Base-by-base conservation (phyloP, 371 early-diverging fungal genomes). In the Apophysomyces sp. region DNA sequence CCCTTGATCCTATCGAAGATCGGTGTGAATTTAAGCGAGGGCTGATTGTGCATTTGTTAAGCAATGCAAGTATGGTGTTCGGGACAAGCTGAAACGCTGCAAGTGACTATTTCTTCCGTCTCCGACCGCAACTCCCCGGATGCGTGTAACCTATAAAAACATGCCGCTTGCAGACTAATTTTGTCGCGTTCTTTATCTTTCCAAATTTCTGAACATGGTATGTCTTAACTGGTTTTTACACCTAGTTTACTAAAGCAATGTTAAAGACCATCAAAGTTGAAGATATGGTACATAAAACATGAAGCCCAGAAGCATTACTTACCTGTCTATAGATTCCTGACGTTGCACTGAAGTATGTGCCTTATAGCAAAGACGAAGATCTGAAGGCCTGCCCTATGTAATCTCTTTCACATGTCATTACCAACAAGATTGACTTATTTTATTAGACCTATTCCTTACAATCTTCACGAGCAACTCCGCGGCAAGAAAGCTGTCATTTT, bases 401-500 rank as follows among this genome's bases (percentile, higher is more conserved):
- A 65, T 55, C 39, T 31, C 21, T 40, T 13, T 7, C 5, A 28
- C 18, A n/a, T n/a, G n/a, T 31, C 29, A n/a, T 57, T 30, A n/a
- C 8, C 15, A 15, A 8, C 13, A 9, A 18, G 27, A 2, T 52
- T 18, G 54, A 26, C 7, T 26, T n/a, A 32, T 37, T 40, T 32
- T 18, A 6, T 21, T 65, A 69, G 64, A n/a, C 81, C 81, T 31
- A 37, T 64, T 63, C 51, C 63, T 29, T 62, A 80, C 62, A 77
- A 80, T 53, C 73, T 85, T 1, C 77, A 78, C 57, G 80, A 81
- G 59, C 81, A 87, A 55, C 83, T 91, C 67, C 84, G 83, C 75
- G 86, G 83, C 65, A 91, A 90, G 81, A 88, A 85, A 72, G 91
- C 86, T 5, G 85, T 93, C 28, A 80, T 93, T 68, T 88, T 93